phyloP scores from a whole-genome alignment of 495 filamentous ascomycete species.

The Penicillium pancosmium region DNA sequence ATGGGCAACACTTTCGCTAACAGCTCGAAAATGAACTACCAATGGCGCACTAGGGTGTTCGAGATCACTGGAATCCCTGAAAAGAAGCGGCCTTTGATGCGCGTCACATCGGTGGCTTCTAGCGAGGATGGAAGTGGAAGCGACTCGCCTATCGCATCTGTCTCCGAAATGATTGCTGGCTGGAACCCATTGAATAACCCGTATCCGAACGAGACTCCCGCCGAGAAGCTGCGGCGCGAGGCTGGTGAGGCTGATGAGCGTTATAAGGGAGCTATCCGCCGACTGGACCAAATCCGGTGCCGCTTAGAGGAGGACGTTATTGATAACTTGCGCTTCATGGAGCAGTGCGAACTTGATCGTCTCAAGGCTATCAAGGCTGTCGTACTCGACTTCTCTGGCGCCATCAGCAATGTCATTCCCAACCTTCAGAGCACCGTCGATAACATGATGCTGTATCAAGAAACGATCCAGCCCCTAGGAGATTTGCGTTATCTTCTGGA shows the following conservation, averaged over 20 bases:
- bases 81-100: slow-evolving; percentile 72
- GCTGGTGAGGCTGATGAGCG: slow-evolving; percentile 88
- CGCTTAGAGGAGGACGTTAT: slow-evolving; percentile 93
- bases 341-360: slow-evolving; percentile 94
- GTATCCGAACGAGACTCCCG: slow-evolving; percentile 86
- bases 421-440: slow-evolving; percentile 93
- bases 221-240: slow-evolving; percentile 84
- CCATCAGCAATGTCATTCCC: slow-evolving; percentile 97
- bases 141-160: slow-evolving; percentile 76
- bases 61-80: slow-evolving; percentile 84
- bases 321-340: slow-evolving; percentile 90
- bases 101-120: slow-evolving; percentile 67
- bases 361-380: slow-evolving; percentile 98
- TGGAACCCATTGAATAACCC: slow-evolving; percentile 93
- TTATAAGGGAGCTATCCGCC: slow-evolving; percentile 84
- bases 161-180: slow-evolving; percentile 83
- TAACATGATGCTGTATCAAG: slow-evolving; percentile 98
- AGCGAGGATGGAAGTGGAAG: slow-evolving; percentile 56
- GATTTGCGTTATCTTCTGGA: slow-evolving; percentile 96
- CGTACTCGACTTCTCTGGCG: slow-evolving; percentile 94
- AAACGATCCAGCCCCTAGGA: slow-evolving; percentile 90
- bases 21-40: slow-evolving; percentile 94
- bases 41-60: slow-evolving; percentile 93
- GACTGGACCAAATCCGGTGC: slow-evolving; percentile 87
- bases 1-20: slow-evolving; percentile 97